Base-by-base conservation (phyloP, 257 asterid genomes). In the Capsicum baccatum region DNA sequence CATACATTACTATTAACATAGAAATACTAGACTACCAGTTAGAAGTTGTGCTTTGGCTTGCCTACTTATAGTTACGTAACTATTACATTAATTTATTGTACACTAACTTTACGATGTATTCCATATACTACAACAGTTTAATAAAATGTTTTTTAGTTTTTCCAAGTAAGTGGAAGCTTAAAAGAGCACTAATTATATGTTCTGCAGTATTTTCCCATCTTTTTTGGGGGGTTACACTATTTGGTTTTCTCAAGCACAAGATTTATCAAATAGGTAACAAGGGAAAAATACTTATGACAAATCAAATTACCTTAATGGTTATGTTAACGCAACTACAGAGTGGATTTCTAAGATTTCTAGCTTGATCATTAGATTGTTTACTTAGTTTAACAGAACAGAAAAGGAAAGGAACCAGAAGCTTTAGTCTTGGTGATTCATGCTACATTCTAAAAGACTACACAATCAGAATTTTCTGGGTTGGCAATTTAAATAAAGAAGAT, bases 11-110 rank as follows among this genome's bases (percentile, higher is more conserved):
- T 44, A 6, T 44, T 44, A 26, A 26, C 0, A 26, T 2, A 26
- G 33, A 26, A 26, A 26, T 26, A 26, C 33, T 26, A 26, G 33
- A 26, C 1, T 26, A 26, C 33, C 33, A 26, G 33, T 26, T 26
- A 26, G 33, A 26, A 26, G 33, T 26, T 26, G 33, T 81, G 56
- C 82, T 87, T 26, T 86, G 89, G 42, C 86, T 87, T 74, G 64
- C 81, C 39, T 9, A 48, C 62, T 76, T 87, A 47, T 86, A 82
- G 54, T 35, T 84, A 55, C 84, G 86, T 87, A 76, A 21, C 12
- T 47, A 13, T 12, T 12, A 9, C 13, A 10, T 83, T 2, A 0
- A 16, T 60, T 83, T 37, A 13, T 6, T 56, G 19, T 4, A 26
- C 35, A 60, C 56, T 63, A 56, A 52, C 15, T 83, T 78, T 59